Conservation (phyloP, 352 stramenopile genomes). For the Stramenopiles sp. region DNA sequence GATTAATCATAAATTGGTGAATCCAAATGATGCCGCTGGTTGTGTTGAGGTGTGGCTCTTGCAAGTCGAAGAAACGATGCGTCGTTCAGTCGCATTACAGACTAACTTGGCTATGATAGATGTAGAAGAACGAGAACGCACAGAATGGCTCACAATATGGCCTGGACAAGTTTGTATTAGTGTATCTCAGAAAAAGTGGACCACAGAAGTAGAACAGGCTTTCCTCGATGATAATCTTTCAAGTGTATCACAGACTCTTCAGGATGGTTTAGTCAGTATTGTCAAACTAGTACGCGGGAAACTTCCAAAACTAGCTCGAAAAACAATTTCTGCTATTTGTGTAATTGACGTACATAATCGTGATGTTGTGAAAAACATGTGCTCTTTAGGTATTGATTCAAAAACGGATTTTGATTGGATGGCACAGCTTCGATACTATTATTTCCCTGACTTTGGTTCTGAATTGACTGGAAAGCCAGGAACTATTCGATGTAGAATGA, state of each 20-base stretch:
- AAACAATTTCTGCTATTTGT: slow-evolving; percentile 46
- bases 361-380: slow-evolving; percentile 57
- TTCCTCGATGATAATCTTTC: slow-evolving; percentile 44
- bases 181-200: slow-evolving; percentile 65
- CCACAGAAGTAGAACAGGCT: slow-evolving; percentile 54
- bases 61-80: slow-evolving; percentile 14
- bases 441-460: slow-evolving; percentile 19
- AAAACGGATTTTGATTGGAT: slow-evolving; percentile 71
- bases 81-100: slow-evolving; percentile 27
- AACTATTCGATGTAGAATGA: slow-evolving; percentile 14
- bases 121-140: slow-evolving; percentile 19
- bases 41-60: slow-evolving; percentile 69
- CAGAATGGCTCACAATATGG: slow-evolving; percentile 38
- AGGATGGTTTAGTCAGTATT: no score
- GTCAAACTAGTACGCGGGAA: slow-evolving; percentile 60
- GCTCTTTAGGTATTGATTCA: slow-evolving; percentile 36
- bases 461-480: slow-evolving; percentile 12
- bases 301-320: slow-evolving; percentile 26
- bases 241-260: slow-evolving; percentile 35
- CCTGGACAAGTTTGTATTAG: slow-evolving; percentile 63
- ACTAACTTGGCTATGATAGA: slow-evolving; percentile 46
- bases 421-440: slow-evolving; percentile 70
- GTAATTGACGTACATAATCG: slow-evolving; percentile 79
- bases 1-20: slow-evolving; percentile 47
- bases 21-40: slow-evolving; percentile 53